Evolutionary conservation across 2,329 filamentous ascomycete genomes (phyloP).

Genomic region (Apiospora aurea): DNA sequence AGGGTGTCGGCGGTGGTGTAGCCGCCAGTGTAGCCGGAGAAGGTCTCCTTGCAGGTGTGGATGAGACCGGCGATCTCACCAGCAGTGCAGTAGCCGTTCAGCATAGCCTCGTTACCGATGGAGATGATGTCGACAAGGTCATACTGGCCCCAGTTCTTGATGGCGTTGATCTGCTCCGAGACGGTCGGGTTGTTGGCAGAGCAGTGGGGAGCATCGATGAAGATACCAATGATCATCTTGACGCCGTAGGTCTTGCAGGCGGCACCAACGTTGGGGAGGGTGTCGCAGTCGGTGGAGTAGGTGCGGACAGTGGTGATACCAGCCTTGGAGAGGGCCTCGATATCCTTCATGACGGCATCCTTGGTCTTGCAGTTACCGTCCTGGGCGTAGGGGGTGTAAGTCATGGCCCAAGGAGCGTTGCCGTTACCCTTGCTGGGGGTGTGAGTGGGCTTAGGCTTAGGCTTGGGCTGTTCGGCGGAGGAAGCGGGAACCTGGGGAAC

Average conservation of each 20-base stretch:
- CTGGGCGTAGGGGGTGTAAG: conserved; percentile 77
- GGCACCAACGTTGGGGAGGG: conserved; percentile 75
- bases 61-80: conserved; percentile 75
- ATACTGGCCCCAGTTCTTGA: conserved; percentile 78
- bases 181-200: conserved; percentile 66
- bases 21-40: conserved; percentile 77
- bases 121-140: conserved; percentile 80
- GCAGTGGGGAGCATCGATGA: conserved; percentile 73
- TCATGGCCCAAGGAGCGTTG: conserved; percentile 71
- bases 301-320: conserved; percentile 79
- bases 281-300: conserved; percentile 92
- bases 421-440: conserved; percentile 47
- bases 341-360: conserved; percentile 64
- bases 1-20: conserved; percentile 89
- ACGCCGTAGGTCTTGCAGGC: conserved; percentile 72
- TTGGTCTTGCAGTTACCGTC: conserved; percentile 70
- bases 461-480: conserved; percentile 16
- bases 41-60: conserved; percentile 66
- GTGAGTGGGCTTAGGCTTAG: conserved; percentile 34
- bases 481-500: conserved; percentile 34
- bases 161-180: conserved; percentile 74
- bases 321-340: conserved; percentile 65
- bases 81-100: conserved; percentile 73
- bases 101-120: conserved; percentile 90
- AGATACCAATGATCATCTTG: conserved; percentile 87